Conservation (phyloP, 108 stramenopile species). For the Cyclotella baltica region DNA sequence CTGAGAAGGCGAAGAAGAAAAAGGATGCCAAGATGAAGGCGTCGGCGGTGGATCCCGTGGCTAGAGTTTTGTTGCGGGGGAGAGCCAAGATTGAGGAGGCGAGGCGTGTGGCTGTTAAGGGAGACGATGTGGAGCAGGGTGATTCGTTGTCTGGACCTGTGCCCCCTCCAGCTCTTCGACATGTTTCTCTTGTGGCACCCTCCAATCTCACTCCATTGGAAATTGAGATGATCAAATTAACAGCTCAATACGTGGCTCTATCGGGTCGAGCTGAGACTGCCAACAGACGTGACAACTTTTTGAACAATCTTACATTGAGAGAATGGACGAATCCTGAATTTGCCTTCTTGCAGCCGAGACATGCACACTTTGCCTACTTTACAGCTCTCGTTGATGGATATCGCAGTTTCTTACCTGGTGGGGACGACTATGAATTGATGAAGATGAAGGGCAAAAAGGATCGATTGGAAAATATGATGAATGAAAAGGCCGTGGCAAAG, state of each 20-base stretch:
- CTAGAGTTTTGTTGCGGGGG: slow-evolving; percentile 66
- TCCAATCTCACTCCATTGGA: slow-evolving; percentile 77
- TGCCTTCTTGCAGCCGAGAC: slow-evolving; percentile 94
- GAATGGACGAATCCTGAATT: slow-evolving; percentile 93
- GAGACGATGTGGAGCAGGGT: neutral
- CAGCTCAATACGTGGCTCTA: slow-evolving; percentile 96
- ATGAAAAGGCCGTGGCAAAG: neutral
- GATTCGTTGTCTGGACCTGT: slow-evolving; percentile 16
- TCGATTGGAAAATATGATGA: slow-evolving; percentile 30
- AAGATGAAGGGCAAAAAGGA: slow-evolving; percentile 40
- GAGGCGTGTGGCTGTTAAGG: neutral
- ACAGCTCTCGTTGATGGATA: slow-evolving; percentile 96
- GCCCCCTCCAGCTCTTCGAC: slow-evolving; percentile 81
- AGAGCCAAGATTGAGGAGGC: slow-evolving; percentile 60
- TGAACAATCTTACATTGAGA: slow-evolving; percentile 73
- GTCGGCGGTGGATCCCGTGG: slow-evolving; percentile 81
- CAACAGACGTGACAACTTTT: slow-evolving; percentile 69
- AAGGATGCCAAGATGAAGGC: slow-evolving; percentile 63
- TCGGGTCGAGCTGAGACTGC: slow-evolving; percentile 37
- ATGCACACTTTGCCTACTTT: slow-evolving; percentile 95
- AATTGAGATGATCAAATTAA: slow-evolving; percentile 92
- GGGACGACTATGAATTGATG: slow-evolving; percentile 45
- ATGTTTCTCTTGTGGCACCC: slow-evolving; percentile 81
- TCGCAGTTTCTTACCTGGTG: slow-evolving; percentile 76
- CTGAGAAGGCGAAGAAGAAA: slow-evolving; percentile 43